phyloP scores from a whole-genome alignment of 257 asterid genomes.

The Scutellaria minor region DNA sequence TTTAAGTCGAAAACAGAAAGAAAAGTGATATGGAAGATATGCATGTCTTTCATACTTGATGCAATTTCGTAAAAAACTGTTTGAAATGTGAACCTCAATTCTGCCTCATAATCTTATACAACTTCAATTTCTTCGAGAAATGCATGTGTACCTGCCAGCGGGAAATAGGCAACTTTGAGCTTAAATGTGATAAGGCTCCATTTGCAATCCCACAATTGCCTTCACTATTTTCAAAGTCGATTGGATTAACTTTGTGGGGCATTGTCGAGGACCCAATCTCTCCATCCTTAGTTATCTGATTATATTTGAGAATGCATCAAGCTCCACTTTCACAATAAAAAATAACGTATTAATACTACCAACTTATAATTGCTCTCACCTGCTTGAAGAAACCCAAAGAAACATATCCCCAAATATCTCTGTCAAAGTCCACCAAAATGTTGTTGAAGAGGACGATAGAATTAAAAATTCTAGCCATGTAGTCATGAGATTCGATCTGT shows the following conservation, averaged over 20 bases:
- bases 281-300: constrained; percentile 85
- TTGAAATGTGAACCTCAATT: background rate
- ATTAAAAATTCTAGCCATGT: constrained; percentile 79
- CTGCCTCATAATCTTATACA: constrained; percentile 1
- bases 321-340: background rate
- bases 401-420: constrained; percentile 88
- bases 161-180: constrained; percentile 78
- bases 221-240: constrained; percentile 89
- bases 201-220: constrained; percentile 88
- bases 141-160: constrained; percentile 77
- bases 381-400: constrained; percentile 85
- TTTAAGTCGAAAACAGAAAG: constrained; percentile 3
- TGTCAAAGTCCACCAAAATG: constrained; percentile 73
- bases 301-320: constrained; percentile 21
- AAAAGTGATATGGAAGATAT: background rate
- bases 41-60: background rate
- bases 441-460: constrained; percentile 75
- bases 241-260: constrained; percentile 97
- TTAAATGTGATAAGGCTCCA: constrained; percentile 64
- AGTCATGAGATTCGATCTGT: constrained; percentile 95
- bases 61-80: background rate
- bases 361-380: constrained; percentile 45
- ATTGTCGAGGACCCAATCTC: constrained; percentile 93
- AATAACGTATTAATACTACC: constrained; percentile 1
- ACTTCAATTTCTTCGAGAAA: constrained; percentile 7